Percentiles rank a stretch among this genome's conserved stretches.
phyloP scores from a whole-genome alignment of 169 alveolate species.

The Ichthyophthirius multifiliis region DNA sequence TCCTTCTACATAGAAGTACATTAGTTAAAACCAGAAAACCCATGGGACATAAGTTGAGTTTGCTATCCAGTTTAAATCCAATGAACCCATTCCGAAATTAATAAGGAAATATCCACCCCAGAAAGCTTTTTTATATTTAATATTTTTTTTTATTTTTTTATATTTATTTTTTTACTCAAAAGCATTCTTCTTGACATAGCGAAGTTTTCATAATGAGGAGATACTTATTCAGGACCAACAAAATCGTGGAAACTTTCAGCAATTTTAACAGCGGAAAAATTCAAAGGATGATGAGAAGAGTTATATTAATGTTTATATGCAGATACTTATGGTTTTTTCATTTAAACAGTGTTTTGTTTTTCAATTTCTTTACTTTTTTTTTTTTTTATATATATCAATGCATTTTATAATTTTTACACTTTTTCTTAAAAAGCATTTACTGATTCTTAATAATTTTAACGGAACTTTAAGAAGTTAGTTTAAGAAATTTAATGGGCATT shows the following conservation, averaged over 20 bases:
- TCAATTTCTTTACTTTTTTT: slow-evolving; percentile 22
- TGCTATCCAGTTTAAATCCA: slow-evolving; percentile 41
- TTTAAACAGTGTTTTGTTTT: slow-evolving; percentile 7
- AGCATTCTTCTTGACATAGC: slow-evolving; percentile 18
- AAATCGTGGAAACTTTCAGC: slow-evolving; percentile 42
- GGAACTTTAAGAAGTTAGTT: too few relatives aligned
- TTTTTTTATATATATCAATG: too few relatives aligned
- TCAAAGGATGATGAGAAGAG: slow-evolving; percentile 38
- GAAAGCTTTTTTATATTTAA: slow-evolving; percentile 4
- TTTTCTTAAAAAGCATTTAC: too few relatives aligned
- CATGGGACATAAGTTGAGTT: slow-evolving; percentile 35
- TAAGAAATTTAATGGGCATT: too few relatives aligned
- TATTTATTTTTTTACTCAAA: background rate
- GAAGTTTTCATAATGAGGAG: slow-evolving; percentile 45
- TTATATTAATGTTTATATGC: slow-evolving; percentile 32
- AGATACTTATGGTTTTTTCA: slow-evolving; percentile 16
- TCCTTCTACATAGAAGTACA: slow-evolving; percentile 47
- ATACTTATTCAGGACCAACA: slow-evolving; percentile 47
- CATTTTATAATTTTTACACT: too few relatives aligned
- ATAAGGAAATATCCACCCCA: slow-evolving; percentile 44
- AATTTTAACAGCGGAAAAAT: slow-evolving; percentile 38
- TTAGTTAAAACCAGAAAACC: slow-evolving; percentile 37
- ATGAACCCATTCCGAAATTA: slow-evolving; percentile 30
- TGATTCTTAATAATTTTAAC: too few relatives aligned
- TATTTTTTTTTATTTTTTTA: background rate